Evolutionary conservation across 345 rosid species (phyloP), one percentile per base, ranked within the genome.

Genomic region (Linum trigynum): DNA sequence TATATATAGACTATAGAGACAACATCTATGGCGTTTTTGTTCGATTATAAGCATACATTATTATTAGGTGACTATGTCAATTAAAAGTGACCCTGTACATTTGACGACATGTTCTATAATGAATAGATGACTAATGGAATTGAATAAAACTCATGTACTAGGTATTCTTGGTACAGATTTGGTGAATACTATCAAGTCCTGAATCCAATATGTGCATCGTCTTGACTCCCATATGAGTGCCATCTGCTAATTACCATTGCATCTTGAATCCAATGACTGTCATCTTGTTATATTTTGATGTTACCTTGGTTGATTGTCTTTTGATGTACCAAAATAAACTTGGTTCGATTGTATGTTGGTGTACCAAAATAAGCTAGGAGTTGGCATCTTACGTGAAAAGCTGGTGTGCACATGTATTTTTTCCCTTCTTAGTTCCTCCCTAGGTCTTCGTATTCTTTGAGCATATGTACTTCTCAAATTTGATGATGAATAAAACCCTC

Each of bases 401-500:
- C 32, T 23, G 32, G 32, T 23, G 3, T 4, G 11, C 15, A 3
- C 38, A 57, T 57, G 59, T n/a, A 35, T 35, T 2, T 14, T 55
- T 55, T 16, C 8, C 12, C 23, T 55, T 16, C 57, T 2, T 55
- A 16, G 23, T 55, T 55, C 23, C 57, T 4, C 15, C 23, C 57
- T 55, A 3, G 57, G 57, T 12, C 23, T 12, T 14, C 14, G 58
- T 5, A 43, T 48, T 48, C 53, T 48, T 48, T 9, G 11, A 48
- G 14, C 53, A 48, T 15, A 9, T 43, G 4, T 68, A 45, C 57
- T 65, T 11, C 72, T 23, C 4, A 32, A 23, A 23, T 3, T 59
- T 60, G 50, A 17, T 67, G 64, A 32, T 64, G 45, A 66, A 38
- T 59, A 50, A 32, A 39, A 35, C 55, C 38, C 41, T 12, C 53